Conservation (phyloP, 805 yeast species). For the Starmerella geochares region DNA sequence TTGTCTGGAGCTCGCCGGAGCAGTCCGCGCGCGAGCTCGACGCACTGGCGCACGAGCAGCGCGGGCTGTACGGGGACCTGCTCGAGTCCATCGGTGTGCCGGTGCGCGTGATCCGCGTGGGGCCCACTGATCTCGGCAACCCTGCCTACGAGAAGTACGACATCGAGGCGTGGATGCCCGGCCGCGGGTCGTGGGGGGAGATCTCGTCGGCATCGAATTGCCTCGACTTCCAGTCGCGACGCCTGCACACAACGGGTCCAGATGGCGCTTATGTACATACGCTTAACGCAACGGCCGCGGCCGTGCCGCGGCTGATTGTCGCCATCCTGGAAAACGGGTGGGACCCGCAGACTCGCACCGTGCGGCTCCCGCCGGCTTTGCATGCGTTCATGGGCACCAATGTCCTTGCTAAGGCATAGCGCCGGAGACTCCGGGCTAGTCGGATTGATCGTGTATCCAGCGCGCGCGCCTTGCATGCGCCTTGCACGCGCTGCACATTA, state of each 20-base stretch:
- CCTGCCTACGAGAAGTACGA: slow-evolving; percentile 89
- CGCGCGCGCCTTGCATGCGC: too few species aligned
- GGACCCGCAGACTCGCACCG: slow-evolving; percentile 15
- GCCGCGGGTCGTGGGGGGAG: slow-evolving; percentile 88
- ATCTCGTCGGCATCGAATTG: slow-evolving; percentile 86
- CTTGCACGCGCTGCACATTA: too few species aligned
- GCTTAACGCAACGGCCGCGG: slow-evolving; percentile 90
- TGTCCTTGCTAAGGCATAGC: not conserved
- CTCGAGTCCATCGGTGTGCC: slow-evolving; percentile 52
- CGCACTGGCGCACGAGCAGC: slow-evolving; percentile 53
- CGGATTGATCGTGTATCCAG: too few species aligned
- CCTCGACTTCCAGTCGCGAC: slow-evolving; percentile 77
- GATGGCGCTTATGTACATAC: slow-evolving; percentile 56
- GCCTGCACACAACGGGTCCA: slow-evolving; percentile 50
- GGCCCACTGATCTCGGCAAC: slow-evolving; percentile 80
- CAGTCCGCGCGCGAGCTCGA: slow-evolving; percentile 35
- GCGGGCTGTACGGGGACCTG: slow-evolving; percentile 39
- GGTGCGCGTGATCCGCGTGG: slow-evolving; percentile 80
- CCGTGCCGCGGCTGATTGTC: slow-evolving; percentile 80
- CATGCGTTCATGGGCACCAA: slow-evolving; percentile 16
- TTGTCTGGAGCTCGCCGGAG: slow-evolving; percentile 48
- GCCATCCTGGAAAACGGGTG: slow-evolving; percentile 85
- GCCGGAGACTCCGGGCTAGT: too few species aligned
- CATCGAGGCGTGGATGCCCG: slow-evolving; percentile 98
- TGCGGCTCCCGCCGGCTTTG: slow-evolving; percentile 22